These are phyloP conservation scores for Fraxinus paxiana DNA, from an alignment of 305 asterid species.

Conservation along the genomic window DNA sequence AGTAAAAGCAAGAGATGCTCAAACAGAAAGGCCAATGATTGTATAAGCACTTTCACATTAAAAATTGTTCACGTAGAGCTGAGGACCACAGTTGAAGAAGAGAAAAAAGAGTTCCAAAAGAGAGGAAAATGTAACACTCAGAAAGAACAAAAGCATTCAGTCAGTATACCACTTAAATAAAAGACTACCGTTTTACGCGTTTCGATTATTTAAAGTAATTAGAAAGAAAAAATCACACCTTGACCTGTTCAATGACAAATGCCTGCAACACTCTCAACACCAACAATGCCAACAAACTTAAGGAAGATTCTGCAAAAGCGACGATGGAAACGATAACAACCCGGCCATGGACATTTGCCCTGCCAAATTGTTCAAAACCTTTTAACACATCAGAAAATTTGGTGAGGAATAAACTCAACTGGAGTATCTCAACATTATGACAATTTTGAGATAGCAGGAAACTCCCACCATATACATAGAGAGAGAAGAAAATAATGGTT, in stretches of 20 bases:
- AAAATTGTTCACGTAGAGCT: background rate
- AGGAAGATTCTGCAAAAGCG: slow-evolving; percentile 55
- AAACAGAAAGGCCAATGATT: background rate
- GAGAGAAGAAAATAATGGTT: background rate
- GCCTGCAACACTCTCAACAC: slow-evolving; percentile 69
- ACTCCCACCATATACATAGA: background rate
- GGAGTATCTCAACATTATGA: background rate
- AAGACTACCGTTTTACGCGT: background rate
- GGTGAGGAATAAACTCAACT: background rate
- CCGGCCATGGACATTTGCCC: slow-evolving; percentile 41
- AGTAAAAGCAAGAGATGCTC: slow-evolving; percentile 1
- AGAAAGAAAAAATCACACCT: background rate
- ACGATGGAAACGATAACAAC: slow-evolving; percentile 60
- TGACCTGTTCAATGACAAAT: slow-evolving; percentile 57
- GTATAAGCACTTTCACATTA: background rate
- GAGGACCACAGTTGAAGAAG: background rate
- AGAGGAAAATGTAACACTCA: background rate
- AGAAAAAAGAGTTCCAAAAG: background rate
- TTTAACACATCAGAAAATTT: slow-evolving; percentile 15
- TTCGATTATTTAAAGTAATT: background rate
- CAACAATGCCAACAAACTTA: slow-evolving; percentile 64
- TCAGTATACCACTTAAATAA: background rate
- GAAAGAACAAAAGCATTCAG: background rate
- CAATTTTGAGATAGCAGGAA: background rate
- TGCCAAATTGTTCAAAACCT: slow-evolving; percentile 41